Evolutionary conservation across 208 protist species (phyloP), one percentile per base, ranked within the genome.

Genomic region (Naegleria fowleri): DNA sequence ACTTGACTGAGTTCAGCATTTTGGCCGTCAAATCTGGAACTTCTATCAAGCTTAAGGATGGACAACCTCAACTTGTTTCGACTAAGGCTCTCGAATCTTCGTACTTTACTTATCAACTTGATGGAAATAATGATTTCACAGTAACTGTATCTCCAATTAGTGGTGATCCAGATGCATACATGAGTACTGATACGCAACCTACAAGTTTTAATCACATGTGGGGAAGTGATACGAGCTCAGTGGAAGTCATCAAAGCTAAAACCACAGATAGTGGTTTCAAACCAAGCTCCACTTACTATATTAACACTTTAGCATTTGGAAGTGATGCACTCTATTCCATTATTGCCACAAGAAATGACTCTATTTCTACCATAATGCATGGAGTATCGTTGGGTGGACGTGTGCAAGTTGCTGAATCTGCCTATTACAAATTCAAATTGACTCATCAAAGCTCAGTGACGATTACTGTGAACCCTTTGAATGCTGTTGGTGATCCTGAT

Each of bases 101-200:
- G 3, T 67, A 89, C 41, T 89, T 89, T 40, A 40, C 51, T 11
- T 89, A n/a, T 89, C 38, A 67, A 7, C 41, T 89, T 0, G 48
- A 89, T 29, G 43, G 25, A 9, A 11, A 59, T 41, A 13, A 22
- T 67, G 19, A 39, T 19, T 89, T 89, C 29, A 67, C 48, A 11
- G 11, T 89, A 33, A 38, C 43, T 11, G 5, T 89, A 5, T 41
- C 86, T 38, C 41, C 48, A 38, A 41, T 67, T 59, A 29, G 3
- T 40, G 86, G 86, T 41, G 86, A 89, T 67, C 48, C 86, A 67
- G 86, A 89, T 67, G 25, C 25, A 13, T 55, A 43, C 39, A 15
- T 67, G 11, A 41, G 13, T 25, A 19, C 19, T 25, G 40, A 38
- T 41, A 16, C 19, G 39, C 5, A 55, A 67, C 86, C 86, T 40